A percentile compares a stretch with the other conserved stretches of the same genome.
These are phyloP conservation scores for Anaeromyces robustus DNA, from an alignment of 192 early-diverging fungal species.

Conservation along the genomic window DNA sequence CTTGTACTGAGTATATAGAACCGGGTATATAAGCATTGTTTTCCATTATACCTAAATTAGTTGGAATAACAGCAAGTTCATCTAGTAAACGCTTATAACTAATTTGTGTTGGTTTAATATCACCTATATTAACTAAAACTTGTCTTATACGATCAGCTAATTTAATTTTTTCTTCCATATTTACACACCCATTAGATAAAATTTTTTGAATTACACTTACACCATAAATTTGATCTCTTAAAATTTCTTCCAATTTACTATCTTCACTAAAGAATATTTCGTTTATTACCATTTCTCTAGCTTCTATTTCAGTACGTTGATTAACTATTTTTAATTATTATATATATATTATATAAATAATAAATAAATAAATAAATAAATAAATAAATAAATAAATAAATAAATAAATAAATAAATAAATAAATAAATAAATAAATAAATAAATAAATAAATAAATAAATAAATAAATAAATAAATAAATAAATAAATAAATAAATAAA, in stretches of 20 bases:
- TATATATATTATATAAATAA: no score
- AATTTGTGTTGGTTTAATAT: slow-evolving; percentile 26
- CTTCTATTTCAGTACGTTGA: slow-evolving; percentile 76
- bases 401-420: no score
- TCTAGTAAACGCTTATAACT: slow-evolving; percentile 69
- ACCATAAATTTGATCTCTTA: slow-evolving; percentile 70
- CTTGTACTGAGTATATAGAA: neutral
- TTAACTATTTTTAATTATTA: no score
- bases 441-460: no score
- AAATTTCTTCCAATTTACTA: slow-evolving; percentile 23
- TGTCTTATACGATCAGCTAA: slow-evolving; percentile 58
- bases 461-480: slow-evolving; percentile 2
- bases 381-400: neutral
- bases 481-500: neutral
- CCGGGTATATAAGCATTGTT: neutral
- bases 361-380: neutral
- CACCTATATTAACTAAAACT: slow-evolving; percentile 17
- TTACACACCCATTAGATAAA: slow-evolving; percentile 59
- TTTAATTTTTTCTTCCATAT: slow-evolving; percentile 53
- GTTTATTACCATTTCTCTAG: slow-evolving; percentile 67
- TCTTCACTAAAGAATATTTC: slow-evolving; percentile 53
- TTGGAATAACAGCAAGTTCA: slow-evolving; percentile 38
- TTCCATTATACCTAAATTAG: neutral
- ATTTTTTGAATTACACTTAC: slow-evolving; percentile 78
- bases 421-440: neutral